These are phyloP conservation scores for Scheffersomyces spartinae DNA, from an alignment of 805 yeast species.

Conservation along the genomic window DNA sequence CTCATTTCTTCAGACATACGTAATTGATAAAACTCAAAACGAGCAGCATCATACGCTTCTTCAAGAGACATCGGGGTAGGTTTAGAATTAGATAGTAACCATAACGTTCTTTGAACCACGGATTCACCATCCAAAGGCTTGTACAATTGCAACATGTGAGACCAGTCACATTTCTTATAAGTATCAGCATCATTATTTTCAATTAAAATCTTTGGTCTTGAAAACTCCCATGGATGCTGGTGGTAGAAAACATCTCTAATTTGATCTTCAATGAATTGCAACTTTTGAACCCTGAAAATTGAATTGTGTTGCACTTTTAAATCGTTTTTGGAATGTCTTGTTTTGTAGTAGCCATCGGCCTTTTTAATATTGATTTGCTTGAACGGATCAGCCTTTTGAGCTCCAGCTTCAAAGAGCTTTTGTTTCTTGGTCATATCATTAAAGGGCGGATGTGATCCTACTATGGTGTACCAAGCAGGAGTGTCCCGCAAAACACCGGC, in stretches of 20 bases:
- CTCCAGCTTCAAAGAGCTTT: conserved; percentile 11
- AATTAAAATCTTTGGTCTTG: conserved; percentile 74
- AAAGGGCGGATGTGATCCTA: conserved; percentile 73
- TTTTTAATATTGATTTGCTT: conserved; percentile 6
- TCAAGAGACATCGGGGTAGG: conserved; percentile 29
- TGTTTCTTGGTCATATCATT: conserved; percentile 42
- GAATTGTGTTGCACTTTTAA: conserved; percentile 23
- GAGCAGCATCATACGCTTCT: conserved; percentile 78
- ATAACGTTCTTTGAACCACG: conserved; percentile 34
- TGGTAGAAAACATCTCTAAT: conserved; percentile 72
- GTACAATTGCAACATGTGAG: conserved; percentile 55
- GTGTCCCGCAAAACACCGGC: conserved; percentile 58
- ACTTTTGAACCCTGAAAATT: conserved; percentile 39
- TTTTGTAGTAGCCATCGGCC: conserved; percentile 24
- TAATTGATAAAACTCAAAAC: conserved; percentile 78
- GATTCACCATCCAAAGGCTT: conserved; percentile 80
- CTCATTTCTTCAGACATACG: conserved; percentile 80
- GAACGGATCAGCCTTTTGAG: conserved; percentile 7
- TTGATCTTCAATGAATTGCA: conserved; percentile 64
- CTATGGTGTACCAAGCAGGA: conserved; percentile 87
- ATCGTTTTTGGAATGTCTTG: conserved; percentile 31
- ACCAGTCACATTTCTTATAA: conserved; percentile 56
- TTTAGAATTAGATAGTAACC: conserved; percentile 19
- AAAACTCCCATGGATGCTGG: conserved; percentile 97
- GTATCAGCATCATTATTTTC: conserved; percentile 61